phyloP scores from a whole-genome alignment of 352 stramenopile species.

The Aphanomyces stellatus region DNA sequence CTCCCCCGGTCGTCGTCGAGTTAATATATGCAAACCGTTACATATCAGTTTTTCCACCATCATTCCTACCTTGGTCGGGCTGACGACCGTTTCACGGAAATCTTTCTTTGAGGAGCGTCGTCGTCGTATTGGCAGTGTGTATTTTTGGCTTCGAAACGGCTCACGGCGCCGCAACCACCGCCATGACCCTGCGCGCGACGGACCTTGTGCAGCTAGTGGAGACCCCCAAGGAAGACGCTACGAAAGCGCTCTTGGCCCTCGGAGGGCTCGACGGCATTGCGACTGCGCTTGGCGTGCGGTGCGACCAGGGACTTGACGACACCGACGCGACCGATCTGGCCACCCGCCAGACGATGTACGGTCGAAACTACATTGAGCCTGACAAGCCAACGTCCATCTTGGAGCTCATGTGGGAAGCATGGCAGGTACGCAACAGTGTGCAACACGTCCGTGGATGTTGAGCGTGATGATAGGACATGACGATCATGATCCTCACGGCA shows the following conservation, averaged over 20 bases:
- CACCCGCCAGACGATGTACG: slow-evolving; percentile 45
- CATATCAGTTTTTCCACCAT: no score
- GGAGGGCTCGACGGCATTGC: slow-evolving; percentile 53
- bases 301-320: slow-evolving; percentile 40
- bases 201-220: slow-evolving; percentile 67
- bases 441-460: not conserved
- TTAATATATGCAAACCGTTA: no score
- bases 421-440: slow-evolving; percentile 40
- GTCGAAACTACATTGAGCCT: slow-evolving; percentile 60
- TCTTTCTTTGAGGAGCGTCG: no score
- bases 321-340: slow-evolving; percentile 38
- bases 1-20: not conserved
- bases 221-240: slow-evolving; percentile 49
- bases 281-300: slow-evolving; percentile 32
- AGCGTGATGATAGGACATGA: slow-evolving; percentile 31
- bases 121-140: no score
- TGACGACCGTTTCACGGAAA: no score
- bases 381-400: slow-evolving; percentile 39
- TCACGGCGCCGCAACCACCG: no score
- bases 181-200: slow-evolving; percentile 35
- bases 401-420: slow-evolving; percentile 85
- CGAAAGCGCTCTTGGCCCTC: slow-evolving; percentile 40
- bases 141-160: no score
- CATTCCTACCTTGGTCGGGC: no score
- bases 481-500: slow-evolving; percentile 53